Evolutionary conservation across 148 eudicot species (phyloP), one percentile per base, ranked within the genome.

Genomic region (Beta vulgaris): DNA sequence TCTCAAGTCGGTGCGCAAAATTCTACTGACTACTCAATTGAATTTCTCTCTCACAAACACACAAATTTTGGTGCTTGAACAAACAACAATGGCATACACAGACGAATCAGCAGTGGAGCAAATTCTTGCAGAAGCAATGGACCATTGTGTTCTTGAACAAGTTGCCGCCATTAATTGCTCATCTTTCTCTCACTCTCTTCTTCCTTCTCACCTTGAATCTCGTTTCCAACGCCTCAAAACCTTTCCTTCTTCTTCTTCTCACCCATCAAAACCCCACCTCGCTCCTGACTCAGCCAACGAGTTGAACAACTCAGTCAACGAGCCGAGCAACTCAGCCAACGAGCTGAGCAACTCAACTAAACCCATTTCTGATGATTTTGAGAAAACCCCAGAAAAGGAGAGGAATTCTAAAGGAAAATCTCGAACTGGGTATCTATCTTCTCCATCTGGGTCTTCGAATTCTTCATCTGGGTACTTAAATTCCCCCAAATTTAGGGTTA

Each of bases 211-310:
- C 79, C 90, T 94, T 60, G 97, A 92, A 76, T 79, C 81, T 54
- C 93, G 97, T 12, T 94, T 92, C 37, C 87, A 80, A 35, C 83
- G 80, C 35, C 98, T 94, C 86, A 94, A 94, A 78, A 84, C 97
- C 6, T 84, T 93, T 80, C 88, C 87, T 39, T 76, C 87, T 61
- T 72, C 78, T 28, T 67, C 75, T 43, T 60, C 76, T 34, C 21
- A 61, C 9, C 65, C 59, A 18, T 46, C 77, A 13, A 83, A 69
- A 62, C 64, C 77, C 74, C 78, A 71, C 73, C 46, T 73, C 44
- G 63, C 29, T 5, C 60, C 67, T 44, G 26, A 79, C 61, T 73
- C 75, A 10, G 60, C 32, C 37, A 36, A 31, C 35, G 60, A 77
- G 75, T 58, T 36, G 2, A 73, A 59, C 14, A 36, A 65, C 26